Evolutionary conservation across 768 basidiomycete genomes (phyloP).

Genomic region (Amanita pallidorosea): DNA sequence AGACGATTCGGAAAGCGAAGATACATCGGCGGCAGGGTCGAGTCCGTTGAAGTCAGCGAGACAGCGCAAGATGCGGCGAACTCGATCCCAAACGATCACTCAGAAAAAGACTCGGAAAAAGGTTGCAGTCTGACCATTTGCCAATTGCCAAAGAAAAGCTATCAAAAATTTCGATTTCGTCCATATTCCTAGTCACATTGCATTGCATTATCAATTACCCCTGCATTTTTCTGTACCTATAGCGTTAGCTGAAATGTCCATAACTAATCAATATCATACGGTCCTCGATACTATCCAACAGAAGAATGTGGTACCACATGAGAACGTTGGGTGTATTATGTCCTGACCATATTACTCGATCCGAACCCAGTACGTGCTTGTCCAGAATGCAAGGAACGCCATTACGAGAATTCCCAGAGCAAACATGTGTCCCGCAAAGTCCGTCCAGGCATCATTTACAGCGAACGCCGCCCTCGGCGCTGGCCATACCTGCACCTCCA

Average conservation of each 20-base stretch:
- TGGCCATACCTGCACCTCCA: slow-evolving; percentile 47
- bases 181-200: neutral
- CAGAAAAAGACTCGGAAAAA: neutral
- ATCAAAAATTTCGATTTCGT: too few species aligned
- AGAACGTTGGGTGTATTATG: too few species aligned
- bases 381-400: neutral
- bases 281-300: too few species aligned
- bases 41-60: neutral
- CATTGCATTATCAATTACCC: neutral
- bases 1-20: slow-evolving; percentile 1
- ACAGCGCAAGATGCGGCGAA: neutral
- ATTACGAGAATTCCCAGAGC: neutral
- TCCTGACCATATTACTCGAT: neutral
- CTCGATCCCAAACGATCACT: neutral
- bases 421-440: slow-evolving; percentile 22
- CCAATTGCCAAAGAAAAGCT: neutral
- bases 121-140: neutral
- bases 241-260: neutral
- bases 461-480: slow-evolving; percentile 36
- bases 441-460: slow-evolving; percentile 59
- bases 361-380: neutral
- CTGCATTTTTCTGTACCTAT: neutral
- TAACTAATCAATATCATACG: too few species aligned
- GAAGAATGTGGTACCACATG: too few species aligned
- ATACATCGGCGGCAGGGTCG: neutral